Evolutionary conservation across 768 basidiomycete species (phyloP).

Genomic region (Phanerodontia chrysosporium): DNA sequence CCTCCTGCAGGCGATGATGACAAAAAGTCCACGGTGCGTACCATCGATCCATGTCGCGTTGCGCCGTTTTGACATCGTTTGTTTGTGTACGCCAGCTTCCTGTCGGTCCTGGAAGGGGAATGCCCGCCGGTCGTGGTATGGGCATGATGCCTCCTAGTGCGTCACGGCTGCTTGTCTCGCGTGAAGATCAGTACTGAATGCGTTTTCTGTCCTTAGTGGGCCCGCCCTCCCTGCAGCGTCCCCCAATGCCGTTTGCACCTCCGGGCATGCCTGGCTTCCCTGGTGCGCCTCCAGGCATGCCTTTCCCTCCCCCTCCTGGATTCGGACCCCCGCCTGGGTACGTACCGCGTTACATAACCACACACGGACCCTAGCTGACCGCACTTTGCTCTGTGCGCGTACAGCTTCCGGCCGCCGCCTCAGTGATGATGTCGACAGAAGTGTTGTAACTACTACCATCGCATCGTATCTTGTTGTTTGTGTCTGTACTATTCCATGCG

Average conservation of each 20-base stretch:
- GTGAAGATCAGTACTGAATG: constrained; percentile 1
- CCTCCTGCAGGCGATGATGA: constrained; percentile 90
- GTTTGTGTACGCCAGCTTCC: constrained; percentile 51
- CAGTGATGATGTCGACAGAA: neutral
- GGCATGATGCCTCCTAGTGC: constrained; percentile 87
- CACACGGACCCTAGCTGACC: neutral
- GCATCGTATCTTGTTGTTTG: constrained; percentile 10
- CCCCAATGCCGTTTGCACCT: constrained; percentile 60
- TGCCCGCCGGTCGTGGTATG: constrained; percentile 96
- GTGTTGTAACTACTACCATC: neutral
- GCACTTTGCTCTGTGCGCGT: neutral
- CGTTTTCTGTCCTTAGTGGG: constrained; percentile 43
- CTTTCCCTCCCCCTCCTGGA: constrained; percentile 77
- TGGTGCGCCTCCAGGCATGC: constrained; percentile 52
- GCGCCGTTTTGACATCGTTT: constrained; percentile 14
- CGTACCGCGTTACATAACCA: constrained; percentile 21
- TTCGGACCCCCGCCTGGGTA: constrained; percentile 86
- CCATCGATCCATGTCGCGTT: constrained; percentile 1
- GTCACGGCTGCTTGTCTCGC: constrained; percentile 26
- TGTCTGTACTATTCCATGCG: neutral
- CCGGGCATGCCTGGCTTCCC: constrained; percentile 88
- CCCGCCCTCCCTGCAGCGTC: constrained; percentile 56
- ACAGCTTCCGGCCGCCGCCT: constrained; percentile 13
- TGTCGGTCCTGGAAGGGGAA: constrained; percentile 88
- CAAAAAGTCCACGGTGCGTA: constrained; percentile 72